phyloP scores from a whole-genome alignment of 192 early-diverging fungal genomes.

The Paraglomus occultum region DNA sequence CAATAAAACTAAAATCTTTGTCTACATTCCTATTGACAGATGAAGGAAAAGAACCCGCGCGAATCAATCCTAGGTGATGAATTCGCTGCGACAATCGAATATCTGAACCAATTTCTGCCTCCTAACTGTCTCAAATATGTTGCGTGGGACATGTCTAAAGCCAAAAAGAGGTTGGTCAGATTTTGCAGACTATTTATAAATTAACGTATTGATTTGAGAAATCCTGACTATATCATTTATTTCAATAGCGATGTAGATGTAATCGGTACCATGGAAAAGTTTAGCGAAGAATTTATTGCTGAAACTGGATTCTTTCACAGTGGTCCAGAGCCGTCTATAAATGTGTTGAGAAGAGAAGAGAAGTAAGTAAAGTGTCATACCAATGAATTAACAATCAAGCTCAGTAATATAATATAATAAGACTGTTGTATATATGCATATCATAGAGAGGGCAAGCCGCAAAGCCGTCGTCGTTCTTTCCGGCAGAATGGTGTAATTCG shows the following conservation, averaged over 20 bases:
- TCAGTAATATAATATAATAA: not conserved
- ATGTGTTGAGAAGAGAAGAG: slow-evolving; percentile 31
- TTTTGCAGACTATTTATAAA: not conserved
- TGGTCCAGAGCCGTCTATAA: slow-evolving; percentile 60
- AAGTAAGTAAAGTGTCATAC: not conserved
- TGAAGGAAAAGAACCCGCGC: slow-evolving; percentile 85
- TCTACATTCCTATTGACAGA: slow-evolving; percentile 34
- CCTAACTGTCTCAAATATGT: slow-evolving; percentile 81
- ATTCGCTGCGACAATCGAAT: slow-evolving; percentile 75
- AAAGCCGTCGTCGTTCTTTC: slow-evolving; percentile 31
- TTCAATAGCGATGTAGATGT: slow-evolving; percentile 70
- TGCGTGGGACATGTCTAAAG: slow-evolving; percentile 98
- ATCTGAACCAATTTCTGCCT: slow-evolving; percentile 90
- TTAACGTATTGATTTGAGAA: not conserved
- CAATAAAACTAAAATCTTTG: not conserved
- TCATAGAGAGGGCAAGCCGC: slow-evolving; percentile 19
- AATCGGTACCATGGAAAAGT: slow-evolving; percentile 82
- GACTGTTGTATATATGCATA: not conserved
- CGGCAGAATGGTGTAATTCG: slow-evolving; percentile 85
- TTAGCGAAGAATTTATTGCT: slow-evolving; percentile 80
- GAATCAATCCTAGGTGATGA: slow-evolving; percentile 87
- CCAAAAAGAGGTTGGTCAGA: slow-evolving; percentile 71
- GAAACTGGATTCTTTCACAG: slow-evolving; percentile 94
- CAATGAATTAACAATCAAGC: not conserved
- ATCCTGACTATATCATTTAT: not conserved